Evolutionary conservation across 192 early-diverging fungal species (phyloP), one percentile per base, ranked within the genome.

Genomic region (Mortierella antarctica): DNA sequence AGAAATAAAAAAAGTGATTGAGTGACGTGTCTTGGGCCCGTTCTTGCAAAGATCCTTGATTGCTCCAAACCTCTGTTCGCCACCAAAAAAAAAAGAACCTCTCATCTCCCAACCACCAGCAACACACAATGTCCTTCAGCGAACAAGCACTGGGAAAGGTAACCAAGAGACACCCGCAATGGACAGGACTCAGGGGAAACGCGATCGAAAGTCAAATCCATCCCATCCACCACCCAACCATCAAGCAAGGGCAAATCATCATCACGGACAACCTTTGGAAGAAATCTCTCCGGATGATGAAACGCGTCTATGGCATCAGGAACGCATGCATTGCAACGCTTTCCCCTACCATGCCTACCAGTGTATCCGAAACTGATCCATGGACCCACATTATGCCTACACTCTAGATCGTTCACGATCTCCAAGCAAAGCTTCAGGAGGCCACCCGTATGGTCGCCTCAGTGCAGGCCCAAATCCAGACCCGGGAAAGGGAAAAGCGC

Each of bases 401-500:
- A 20, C 13, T 14, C 41, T 70, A 88, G 86, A 74, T 89, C 48
- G 82, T 87, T 66, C 74, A 89, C n/a, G 92, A 94, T 73, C 81
- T 91, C 42, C 92, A 94, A 82, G 83, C 70, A 59, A 92, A 92
- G 58, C 83, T 91, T 57, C 74, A 88, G 42, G 86, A 90, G 51
- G 87, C 85, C 17, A 75, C 74, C 59, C 89, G 88, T 23, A 92
- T 93, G 79, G 86, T 92, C 14, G 75, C 78, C 46, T 82, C 82
- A 0, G 87, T 92, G 39, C 83, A 89, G 51, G 82, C 86, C 8
- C 92, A 94, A 83, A 89, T 93, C 46, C 82, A 83, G 57, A 69
- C 83, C 31, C 85, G 89, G 57, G 91, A 92, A 65, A 83, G 92
- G 11, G 92, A 94, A 68, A 87, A 87, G 54, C 86, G 87, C 62